Evolutionary conservation across 305 asterid species (phyloP), one percentile per base, ranked within the genome.

Genomic region (Rubia peregrina): DNA sequence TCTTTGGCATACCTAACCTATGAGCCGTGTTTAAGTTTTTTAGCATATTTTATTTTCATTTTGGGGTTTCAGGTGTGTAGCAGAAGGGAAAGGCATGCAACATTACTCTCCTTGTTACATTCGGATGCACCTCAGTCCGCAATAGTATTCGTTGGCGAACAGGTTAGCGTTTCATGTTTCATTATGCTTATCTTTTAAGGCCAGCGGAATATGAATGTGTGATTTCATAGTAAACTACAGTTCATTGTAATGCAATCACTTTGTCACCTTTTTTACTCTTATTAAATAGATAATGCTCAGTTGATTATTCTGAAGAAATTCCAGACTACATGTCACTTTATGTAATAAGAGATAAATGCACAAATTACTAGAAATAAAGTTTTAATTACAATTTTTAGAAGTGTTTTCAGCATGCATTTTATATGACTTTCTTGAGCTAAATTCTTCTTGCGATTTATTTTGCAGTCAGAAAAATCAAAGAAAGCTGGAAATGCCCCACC

Each of bases 391-490:
- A n/a, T 61, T 36, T 33, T 33, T 40, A 0, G 12, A 49, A 8
- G 51, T 30, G 14, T 5, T 21, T 17, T 41, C 55, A 65, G 2
- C 30, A 5, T 53, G 61, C 42, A 46, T 71, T 53, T 56, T 56
- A 21, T 41, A 49, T 72, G n/a, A 6, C 1, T 64, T 64, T 64
- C 26, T 22, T 38, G 16, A 72, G 65, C 65, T 72, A 5, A 61
- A 51, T 38, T 22, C 22, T 38, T 7, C 41, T 14, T 12, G 42
- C 26, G 24, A 17, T 64, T 17, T 64, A 19, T 60, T 10, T 59
- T 80, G 85, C 90, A 88, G 97, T 93, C 96, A 13, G 95, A 88
- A 77, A 93, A 89, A 85, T 93, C 97, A 64, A 90, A 88, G 84
- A 90, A 85, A 75, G 83, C 88, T 72, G 98, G 98, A 82, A 81